Base-by-base conservation (phyloP, 164 flowering plant species). In the Annona cherimola region DNA sequence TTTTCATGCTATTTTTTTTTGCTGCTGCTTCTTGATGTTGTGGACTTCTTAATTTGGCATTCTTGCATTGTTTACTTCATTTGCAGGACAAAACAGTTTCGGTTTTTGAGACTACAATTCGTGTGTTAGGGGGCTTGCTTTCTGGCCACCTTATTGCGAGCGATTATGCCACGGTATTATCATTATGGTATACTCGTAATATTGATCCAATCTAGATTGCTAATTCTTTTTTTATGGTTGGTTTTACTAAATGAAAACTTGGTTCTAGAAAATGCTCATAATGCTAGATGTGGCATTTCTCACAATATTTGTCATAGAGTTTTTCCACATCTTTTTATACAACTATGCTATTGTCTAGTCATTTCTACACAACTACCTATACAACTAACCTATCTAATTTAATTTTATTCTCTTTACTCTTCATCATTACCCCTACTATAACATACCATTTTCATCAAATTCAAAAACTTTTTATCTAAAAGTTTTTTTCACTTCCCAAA, bases 131-230 rank as follows among this genome's bases (percentile, higher is more conserved):
- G 74, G 97, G 99, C 69, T 83, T 95, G 78, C 90, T 95, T 61
- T 93, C 99, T 66, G 97, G 96, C 66, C 99, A 95, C 86, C 93
- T 93, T 71, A 88, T 95, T 80, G 99, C 99, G 60, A 91, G 92
- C 81, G 98, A 95, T 81, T 84, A 85, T 84, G 87, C 93, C 66
- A 91, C 92, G 86, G 98, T 95, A 93, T 75, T 64, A n/a, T 42
- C 18, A 9, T 3, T 20, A 8, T 9, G 41, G 39, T 64, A 0
- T 35, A 16, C 40, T 42, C 26, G 44, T 66, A 18, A 54, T 7
- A 43, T 3, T 43, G 26, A 66, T 14, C 18, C 69, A 0, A 12
- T 66, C 44, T 63, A 12, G 4, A n/a, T 44, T 66, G 6, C 14
- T n/a, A 5, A 5, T 44, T 66, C 26, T 66, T 66, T 16, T 66